These are phyloP conservation scores for Besnoitia besnoiti DNA, from an alignment of 169 alveolate species.

Conservation along the genomic window DNA sequence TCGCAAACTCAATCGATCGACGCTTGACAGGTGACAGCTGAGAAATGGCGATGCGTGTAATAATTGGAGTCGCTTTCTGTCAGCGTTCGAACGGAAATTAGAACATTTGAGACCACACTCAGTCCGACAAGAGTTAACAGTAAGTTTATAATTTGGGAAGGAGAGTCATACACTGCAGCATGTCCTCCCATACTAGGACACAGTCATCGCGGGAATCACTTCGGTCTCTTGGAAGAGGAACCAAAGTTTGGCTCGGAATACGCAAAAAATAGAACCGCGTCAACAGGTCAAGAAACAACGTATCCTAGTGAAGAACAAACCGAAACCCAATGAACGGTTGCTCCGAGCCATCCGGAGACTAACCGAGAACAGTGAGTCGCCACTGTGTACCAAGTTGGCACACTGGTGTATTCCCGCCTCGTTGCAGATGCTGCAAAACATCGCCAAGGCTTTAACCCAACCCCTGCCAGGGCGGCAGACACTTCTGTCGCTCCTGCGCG, in stretches of 20 bases:
- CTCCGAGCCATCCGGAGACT: constrained; percentile 1
- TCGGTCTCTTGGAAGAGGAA: background rate
- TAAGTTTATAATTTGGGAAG: too few relatives aligned
- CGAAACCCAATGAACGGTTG: background rate
- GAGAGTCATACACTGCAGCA: background rate
- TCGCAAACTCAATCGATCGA: constrained; percentile 14
- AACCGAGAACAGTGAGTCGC: background rate
- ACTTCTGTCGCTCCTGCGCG: background rate
- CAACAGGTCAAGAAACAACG: background rate
- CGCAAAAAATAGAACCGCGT: background rate
- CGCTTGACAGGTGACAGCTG: background rate
- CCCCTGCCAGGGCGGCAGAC: background rate
- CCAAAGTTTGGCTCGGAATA: background rate
- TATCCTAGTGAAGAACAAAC: background rate
- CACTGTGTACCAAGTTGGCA: background rate
- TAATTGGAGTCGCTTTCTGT: too few relatives aligned
- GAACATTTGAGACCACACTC: background rate
- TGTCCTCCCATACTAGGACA: background rate
- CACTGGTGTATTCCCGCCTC: background rate
- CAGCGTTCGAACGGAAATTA: background rate
- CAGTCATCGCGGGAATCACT: background rate
- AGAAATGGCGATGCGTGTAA: too few relatives aligned
- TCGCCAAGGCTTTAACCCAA: background rate
- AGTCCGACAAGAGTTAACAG: background rate
- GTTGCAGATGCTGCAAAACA: background rate